A percentile compares a stretch with the other conserved stretches of the same genome.
phyloP scores from a whole-genome alignment of 495 filamentous ascomycete genomes.

The Terfezia claveryi region DNA sequence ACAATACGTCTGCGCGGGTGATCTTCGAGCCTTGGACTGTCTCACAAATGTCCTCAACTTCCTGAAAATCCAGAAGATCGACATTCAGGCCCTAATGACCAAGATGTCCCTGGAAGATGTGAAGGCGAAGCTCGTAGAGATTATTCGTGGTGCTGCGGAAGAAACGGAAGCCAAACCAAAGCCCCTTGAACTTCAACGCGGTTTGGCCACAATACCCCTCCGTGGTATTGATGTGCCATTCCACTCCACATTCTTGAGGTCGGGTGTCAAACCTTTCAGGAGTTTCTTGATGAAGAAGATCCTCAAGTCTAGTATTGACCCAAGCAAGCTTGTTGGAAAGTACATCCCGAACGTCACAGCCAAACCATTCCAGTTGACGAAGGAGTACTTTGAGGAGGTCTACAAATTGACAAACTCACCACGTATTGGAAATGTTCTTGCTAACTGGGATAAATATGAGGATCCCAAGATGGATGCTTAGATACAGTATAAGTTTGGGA shows the following conservation, averaged over 20 bases:
- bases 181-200: slow-evolving; percentile 72
- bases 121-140: slow-evolving; percentile 60
- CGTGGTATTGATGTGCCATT: slow-evolving; percentile 96
- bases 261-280: slow-evolving; percentile 94
- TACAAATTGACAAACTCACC: slow-evolving; percentile 84
- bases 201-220: slow-evolving; percentile 91
- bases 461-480: slow-evolving; percentile 15
- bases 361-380: slow-evolving; percentile 78
- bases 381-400: slow-evolving; percentile 98
- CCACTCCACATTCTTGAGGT: slow-evolving; percentile 93
- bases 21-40: slow-evolving; percentile 85
- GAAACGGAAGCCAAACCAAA: slow-evolving; percentile 69
- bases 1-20: slow-evolving; percentile 96
- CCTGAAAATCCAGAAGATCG: slow-evolving; percentile 84
- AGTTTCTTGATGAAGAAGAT: slow-evolving; percentile 98
- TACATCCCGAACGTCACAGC: slow-evolving; percentile 98
- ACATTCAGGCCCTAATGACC: slow-evolving; percentile 78
- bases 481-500: not conserved
- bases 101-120: slow-evolving; percentile 53
- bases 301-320: slow-evolving; percentile 93
- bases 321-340: slow-evolving; percentile 86
- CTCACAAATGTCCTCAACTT: slow-evolving; percentile 83
- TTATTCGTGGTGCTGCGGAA: slow-evolving; percentile 65
- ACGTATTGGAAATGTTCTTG: slow-evolving; percentile 69
- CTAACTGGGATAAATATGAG: slow-evolving; percentile 55